Evolutionary conservation across 768 basidiomycete genomes (phyloP).

Genomic region (Tulasnella sp.): DNA sequence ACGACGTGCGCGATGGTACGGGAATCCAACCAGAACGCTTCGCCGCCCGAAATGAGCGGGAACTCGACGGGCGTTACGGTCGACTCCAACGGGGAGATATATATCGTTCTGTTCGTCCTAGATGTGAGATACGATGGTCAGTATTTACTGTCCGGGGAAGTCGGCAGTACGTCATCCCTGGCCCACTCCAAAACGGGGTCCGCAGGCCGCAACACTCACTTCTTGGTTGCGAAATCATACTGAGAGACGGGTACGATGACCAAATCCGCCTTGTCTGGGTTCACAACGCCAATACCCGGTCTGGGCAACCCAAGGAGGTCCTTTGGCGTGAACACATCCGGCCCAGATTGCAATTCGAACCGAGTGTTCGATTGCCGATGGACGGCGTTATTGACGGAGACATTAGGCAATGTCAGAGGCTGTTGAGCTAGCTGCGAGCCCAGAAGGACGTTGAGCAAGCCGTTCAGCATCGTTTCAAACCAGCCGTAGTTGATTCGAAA

Average conservation of each 20-base stretch:
- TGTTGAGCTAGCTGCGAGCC: neutral
- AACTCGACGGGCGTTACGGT: constrained; percentile 40
- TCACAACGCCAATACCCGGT: constrained; percentile 54
- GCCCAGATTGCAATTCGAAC: constrained; percentile 47
- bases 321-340: constrained; percentile 54
- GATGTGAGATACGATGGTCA: neutral
- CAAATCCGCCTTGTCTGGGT: constrained; percentile 48
- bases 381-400: neutral
- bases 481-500: too few species aligned
- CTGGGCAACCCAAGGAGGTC: constrained; percentile 58
- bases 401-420: neutral
- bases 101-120: constrained; percentile 61
- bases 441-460: constrained; percentile 1
- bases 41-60: constrained; percentile 49
- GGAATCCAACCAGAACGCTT: constrained; percentile 65
- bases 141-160: neutral
- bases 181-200: too few species aligned
- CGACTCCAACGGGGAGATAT: constrained; percentile 46
- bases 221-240: constrained; percentile 60
- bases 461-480: neutral
- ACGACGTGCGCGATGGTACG: constrained; percentile 57
- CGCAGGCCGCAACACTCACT: constrained; percentile 35
- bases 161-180: neutral
- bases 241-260: constrained; percentile 52
- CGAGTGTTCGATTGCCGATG: neutral